Base-by-base conservation (phyloP, 805 yeast genomes). In the Pichia nakasei region DNA sequence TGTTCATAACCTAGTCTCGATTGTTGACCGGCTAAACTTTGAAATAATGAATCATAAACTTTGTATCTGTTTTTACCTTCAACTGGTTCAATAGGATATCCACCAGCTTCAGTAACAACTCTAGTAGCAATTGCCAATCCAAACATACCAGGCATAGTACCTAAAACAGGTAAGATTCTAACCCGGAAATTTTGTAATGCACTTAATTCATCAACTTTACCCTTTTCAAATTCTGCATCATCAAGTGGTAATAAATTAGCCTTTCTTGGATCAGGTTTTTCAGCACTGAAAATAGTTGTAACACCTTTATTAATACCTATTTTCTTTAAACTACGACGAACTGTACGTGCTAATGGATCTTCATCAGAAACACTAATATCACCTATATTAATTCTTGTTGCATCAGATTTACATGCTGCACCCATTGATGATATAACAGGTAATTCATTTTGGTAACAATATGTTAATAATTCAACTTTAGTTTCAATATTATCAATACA, bases 401-500 rank as follows among this genome's bases (percentile, higher is more conserved):
- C 94, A 59, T 93, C 99, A 42, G 95, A 82, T 61, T 93, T 93
- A 53, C 96, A 83, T 5, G 96, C 95, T 1, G 99, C 97, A 22
- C 99, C 99, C 79, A 94, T 94, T 1, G 96, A 85, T 5, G 95
- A 80, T 34, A 93, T 75, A 27, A 88, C 83, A n/a, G 75, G 76
- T 29, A 91, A 59, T 2, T 70, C 61, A 37, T 77, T 65, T 17
- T 71, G 69, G 58, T 80, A 67, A 52, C 95, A 82, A 63, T 72
- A 89, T 27, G 80, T 80, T 51, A 93, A 67, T 42, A 93, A 67
- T 56, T 93, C 98, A 22, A 89, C 94, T 57, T 93, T 93, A n/a
- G 97, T 89, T 54, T 91, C 96, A 47, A 93, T 82, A 60, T 93
- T 93, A 64, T 93, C 99, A 52, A 93, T 93, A 66, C 97, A 93